Evolutionary conservation across 768 basidiomycete genomes (phyloP), one percentile per base, ranked within the genome.

Genomic region (Leccinum obscurum): DNA sequence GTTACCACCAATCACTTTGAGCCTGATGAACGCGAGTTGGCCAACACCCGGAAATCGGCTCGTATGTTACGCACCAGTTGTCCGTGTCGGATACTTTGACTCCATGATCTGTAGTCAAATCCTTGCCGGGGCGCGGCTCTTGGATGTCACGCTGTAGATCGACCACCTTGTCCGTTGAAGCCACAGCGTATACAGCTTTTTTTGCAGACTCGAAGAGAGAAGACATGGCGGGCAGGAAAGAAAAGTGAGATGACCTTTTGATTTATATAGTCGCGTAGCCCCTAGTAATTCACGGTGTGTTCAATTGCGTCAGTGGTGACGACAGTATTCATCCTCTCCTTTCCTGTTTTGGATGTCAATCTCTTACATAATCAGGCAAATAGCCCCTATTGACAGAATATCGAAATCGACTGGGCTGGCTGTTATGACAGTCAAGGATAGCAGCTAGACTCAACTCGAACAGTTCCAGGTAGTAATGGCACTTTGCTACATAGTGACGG

Each of bases 41-140:
- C 48, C 22, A 53, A 58, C 56, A 56, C 3, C 28, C 41, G 17
- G 54, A 61, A 44, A 60, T 34, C 32, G 24, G 56, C 54, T 20
- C 35, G 5, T 49, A 34, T 17, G 30, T 48, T 22, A 52, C 59
- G 48, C 50, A 85, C 88, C 88, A 89, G 61, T 83, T 84, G 69
- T 90, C 87, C 0, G 88, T 86, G 64, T 90, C 79, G 0, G 81
- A 74, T 15, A 87, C 70, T 56, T 78, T 80, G 32, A 83, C 79
- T 22, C 87, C 89, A 64, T 83, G 79, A 64, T 89, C 87, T 11
- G 85, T 89, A 0, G 86, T 89, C 62, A 87, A 35, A 54, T 58
- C 51, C 4, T 54, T 59, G 22, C 30, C 57, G n/a, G 62, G 7
- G 28, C 14, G 56, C 7, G 62, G 48, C 20, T 68, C 64, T 50